Percentiles rank a stretch among this genome's conserved stretches.
These are phyloP conservation scores for Skeletonema tropicum DNA, from an alignment of 108 stramenopile genomes.

Conservation along the genomic window DNA sequence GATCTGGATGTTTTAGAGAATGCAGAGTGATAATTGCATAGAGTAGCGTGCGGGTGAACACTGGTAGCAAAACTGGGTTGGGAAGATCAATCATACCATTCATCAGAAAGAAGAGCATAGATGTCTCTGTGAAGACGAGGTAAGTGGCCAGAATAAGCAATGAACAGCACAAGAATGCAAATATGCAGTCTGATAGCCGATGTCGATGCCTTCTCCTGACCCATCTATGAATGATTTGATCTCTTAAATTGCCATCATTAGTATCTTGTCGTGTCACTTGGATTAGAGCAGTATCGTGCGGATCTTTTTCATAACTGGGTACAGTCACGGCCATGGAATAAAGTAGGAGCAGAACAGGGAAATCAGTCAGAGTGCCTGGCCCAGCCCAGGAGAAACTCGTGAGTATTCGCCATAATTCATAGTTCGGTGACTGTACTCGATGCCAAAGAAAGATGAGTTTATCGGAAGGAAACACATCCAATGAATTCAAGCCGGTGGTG, in stretches of 20 bases:
- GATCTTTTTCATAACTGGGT: constrained; percentile 36
- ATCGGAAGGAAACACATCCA: constrained; percentile 28
- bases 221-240: constrained; percentile 7
- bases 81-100: not conserved
- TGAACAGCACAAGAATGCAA: constrained; percentile 31
- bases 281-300: constrained; percentile 19
- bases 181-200: constrained; percentile 25
- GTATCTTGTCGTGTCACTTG: constrained; percentile 6
- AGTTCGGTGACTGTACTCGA: constrained; percentile 22
- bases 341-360: constrained; percentile 28
- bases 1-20: constrained; percentile 24
- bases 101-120: constrained; percentile 9
- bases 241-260: constrained; percentile 4
- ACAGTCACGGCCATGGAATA: constrained; percentile 30
- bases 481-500: constrained; percentile 23
- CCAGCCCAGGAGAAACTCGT: constrained; percentile 39
- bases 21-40: constrained; percentile 40
- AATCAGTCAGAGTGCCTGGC: constrained; percentile 33
- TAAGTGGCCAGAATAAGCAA: constrained; percentile 30
- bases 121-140: constrained; percentile 33
- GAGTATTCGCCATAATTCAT: constrained; percentile 48
- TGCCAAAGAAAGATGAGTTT: constrained; percentile 36
- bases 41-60: constrained; percentile 40
- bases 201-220: constrained; percentile 3
- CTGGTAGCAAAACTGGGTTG: constrained; percentile 20